Evolutionary conservation across 768 basidiomycete genomes (phyloP), one percentile per base, ranked within the genome.

Genomic region (Hydnomerulius pinastri): DNA sequence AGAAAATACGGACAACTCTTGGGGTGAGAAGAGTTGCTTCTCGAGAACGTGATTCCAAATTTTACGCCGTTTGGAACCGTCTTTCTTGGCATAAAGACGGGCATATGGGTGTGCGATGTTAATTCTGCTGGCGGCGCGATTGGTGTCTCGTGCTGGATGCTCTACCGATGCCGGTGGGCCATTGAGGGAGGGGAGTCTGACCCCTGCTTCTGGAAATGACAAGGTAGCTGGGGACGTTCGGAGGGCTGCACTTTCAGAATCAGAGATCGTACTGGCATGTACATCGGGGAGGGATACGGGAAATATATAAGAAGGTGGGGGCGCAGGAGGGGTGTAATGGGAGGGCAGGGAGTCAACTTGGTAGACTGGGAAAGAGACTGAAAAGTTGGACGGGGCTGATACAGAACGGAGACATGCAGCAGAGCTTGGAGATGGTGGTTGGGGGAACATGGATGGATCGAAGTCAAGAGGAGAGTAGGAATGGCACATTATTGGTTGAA

Each of bases 1-100:
- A 3, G 11, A 30, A 18, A 32, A 25, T 13, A 75, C 78, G 43
- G 54, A 86, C 85, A 90, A 61, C 64, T 90, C 87, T 41, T 79
- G 77, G 0, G 85, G 77, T 6, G 70, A 76, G 66, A 90, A 90
- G 21, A 90, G 72, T 12, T 74, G 74, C 62, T 88, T 88, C 67
- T 90, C 88, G 50, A 88, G 78, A 1, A 82, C 80, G 54, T 88
- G 88, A 42, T 84, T 85, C 88, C 88, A 90, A 13, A 86, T 85
- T 61, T 82, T 85, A 15, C 87, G 77, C 4, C 84, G 80, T 67
- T 88, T 88, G 5, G 77, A 74, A 41, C 77, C 77, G 41, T 80
- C 77, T 39, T 82, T 82, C 62, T 82, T 83, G 4, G 83, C 83
- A 54, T 81, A 79, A 9, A 87, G 75, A 48, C 86, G 81, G 5